Evolutionary conservation across 257 asterid species (phyloP), one percentile per base, ranked within the genome.

Genomic region (Solanum rostratum): DNA sequence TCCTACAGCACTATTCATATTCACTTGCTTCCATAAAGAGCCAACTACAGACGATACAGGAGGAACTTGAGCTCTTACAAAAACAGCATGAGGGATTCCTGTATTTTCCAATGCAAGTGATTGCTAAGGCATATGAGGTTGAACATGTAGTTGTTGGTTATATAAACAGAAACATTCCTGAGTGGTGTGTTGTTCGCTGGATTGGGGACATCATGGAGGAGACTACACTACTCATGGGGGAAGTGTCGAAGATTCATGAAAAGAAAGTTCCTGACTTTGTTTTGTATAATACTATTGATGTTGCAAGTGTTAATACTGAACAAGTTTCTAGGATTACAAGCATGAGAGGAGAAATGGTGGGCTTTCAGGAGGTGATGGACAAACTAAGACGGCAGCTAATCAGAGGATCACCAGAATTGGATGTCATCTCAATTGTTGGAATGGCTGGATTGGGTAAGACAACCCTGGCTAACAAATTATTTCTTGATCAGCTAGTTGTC

Each of bases 51-150:
- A 53, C 10, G n/a, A 53, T 18, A 16, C n/a, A 53, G 59, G 6
- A 53, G 22, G 59, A 53, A 53, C n/a, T 53, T 18, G 59, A 53
- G n/a, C 65, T 9, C 12, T 57, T 57, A 2, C 65, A 57, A 14
- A n/a, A 57, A n/a, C 65, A 57, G 29, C 65, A 57, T 57, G 29
- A 57, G 19, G 27, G 63, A 55, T 20, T 55, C 14, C 14, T 20
- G 20, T 55, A 19, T 55, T 20, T 55, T 55, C 27, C 27, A 55
- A 55, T 55, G 63, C 63, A 55, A 27, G 12, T 57, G 29, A 57
- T n/a, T 57, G 65, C 29, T 57, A 57, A 57, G 65, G 84, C 87
- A 46, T 85, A 83, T 85, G 85, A 88, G 66, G 88, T 86, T 33
- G 87, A 86, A 20, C 82, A 84, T 70, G 30, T 78, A 20, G 37